Evolutionary conservation across 805 yeast species (phyloP), one percentile per base, ranked within the genome.

Genomic region (Lachancea thermotolerans): DNA sequence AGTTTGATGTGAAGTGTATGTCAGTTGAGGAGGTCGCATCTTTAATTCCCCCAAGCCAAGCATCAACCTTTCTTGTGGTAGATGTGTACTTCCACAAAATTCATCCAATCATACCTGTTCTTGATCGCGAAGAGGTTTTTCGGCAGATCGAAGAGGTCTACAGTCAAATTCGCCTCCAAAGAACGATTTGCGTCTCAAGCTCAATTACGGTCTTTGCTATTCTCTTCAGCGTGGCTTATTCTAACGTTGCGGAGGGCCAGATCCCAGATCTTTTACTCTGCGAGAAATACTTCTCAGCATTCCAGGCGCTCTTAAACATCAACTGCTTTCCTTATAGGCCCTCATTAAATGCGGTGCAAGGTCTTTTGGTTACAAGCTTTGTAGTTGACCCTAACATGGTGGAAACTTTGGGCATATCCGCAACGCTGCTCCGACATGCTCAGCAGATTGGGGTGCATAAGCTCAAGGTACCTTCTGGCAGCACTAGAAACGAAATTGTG

Each of bases 361-460:
- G 62, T 14, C 49, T 48, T 32, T 27, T 49, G 6, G 36, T 58
- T 8, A 56, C 57, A 1, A 57, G 58, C 42, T 59, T 59, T 48
- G 50, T 60, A 2, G 43, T 50, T 8, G 65, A 60, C 44, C 65
- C 65, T 6, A 60, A 60, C 43, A 60, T 60, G 65, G 55, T 54
- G 1, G 49, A 51, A 18, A 51, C 57, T 7, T 41, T 52, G 8
- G 56, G 53, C 2, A 48, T 56, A 39, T 55, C 65, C 1, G 49
- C 60, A 10, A 58, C 57, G 56, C 42, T 58, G 12, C 53, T 59
- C 3, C 52, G 62, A 32, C 47, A 58, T 28, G 61, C 54, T 3
- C 62, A 60, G 46, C 61, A 59, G 29, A 30, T 58, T 17, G 58
- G 60, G 10, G 21, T 60, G 28, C 52, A 54, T 37, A 54, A 47